Percentiles rank a stretch among this genome's conserved stretches.
Conservation (phyloP, 106 monocot species). For the Chionographis japonica region DNA sequence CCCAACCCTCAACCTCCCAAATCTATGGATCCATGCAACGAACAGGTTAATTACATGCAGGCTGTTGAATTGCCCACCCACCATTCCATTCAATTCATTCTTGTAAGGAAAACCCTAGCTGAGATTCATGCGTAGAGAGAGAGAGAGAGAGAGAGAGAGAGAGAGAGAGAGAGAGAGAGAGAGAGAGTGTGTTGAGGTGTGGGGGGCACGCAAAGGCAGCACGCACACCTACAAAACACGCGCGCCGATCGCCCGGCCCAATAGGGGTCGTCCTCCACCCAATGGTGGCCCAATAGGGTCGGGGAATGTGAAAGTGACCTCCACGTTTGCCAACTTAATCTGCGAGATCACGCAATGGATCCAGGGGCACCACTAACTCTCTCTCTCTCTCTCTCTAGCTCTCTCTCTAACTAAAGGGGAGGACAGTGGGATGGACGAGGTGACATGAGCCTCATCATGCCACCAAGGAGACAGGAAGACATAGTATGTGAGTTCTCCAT, state of each 20-base stretch:
- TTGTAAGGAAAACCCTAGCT: too few species aligned
- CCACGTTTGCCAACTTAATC: background rate
- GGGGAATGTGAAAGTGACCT: background rate
- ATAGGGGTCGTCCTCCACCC: background rate
- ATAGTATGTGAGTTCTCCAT: slow-evolving; percentile 3
- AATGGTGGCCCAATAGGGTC: background rate
- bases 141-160: too few species aligned
- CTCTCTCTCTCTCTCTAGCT: background rate
- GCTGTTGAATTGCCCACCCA: too few species aligned
- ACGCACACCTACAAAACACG: slow-evolving; percentile 1
- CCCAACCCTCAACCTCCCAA: too few species aligned
- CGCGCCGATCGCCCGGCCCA: background rate
- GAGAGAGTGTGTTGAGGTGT: slow-evolving; percentile 3
- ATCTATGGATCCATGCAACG: too few species aligned
- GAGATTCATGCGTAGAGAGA: too few species aligned
- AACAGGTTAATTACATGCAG: too few species aligned
- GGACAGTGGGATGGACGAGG: background rate
- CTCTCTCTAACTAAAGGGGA: background rate
- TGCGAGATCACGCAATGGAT: slow-evolving; percentile 12
- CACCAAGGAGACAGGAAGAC: slow-evolving; percentile 20
- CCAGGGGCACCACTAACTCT: background rate
- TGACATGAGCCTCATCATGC: slow-evolving; percentile 20
- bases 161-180: background rate
- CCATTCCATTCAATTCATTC: too few species aligned
- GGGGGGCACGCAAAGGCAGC: slow-evolving; percentile 16